Percentiles rank a stretch among this genome's conserved stretches.
phyloP scores from a whole-genome alignment of 2,329 filamentous ascomycete species.

The Akanthomyces muscarius region DNA sequence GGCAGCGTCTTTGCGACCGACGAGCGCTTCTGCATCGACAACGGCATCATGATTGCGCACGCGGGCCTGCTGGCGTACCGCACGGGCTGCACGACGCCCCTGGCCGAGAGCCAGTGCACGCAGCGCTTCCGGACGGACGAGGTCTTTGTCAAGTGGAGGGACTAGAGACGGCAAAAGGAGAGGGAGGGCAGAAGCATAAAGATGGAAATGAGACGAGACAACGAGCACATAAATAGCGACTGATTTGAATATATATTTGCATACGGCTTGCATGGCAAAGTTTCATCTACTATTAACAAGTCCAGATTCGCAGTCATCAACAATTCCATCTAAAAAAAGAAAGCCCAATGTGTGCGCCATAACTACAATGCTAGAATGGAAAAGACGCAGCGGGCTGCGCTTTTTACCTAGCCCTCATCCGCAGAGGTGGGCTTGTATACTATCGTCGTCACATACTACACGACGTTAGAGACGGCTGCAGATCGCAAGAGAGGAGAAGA shows the following conservation, averaged over 20 bases:
- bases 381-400: neutral
- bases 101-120: constrained; percentile 81
- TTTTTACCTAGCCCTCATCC: constrained; percentile 39
- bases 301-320: neutral
- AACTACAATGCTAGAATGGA: constrained; percentile 1
- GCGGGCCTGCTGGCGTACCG: constrained; percentile 82
- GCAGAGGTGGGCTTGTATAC: constrained; percentile 84
- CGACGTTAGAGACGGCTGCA: neutral
- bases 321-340: neutral
- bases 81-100: constrained; percentile 70
- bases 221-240: constrained; percentile 4
- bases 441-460: constrained; percentile 91
- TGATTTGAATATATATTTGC: constrained; percentile 3
- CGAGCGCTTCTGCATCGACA: constrained; percentile 97
- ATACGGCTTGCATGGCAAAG: neutral
- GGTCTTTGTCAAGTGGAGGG: constrained; percentile 74
- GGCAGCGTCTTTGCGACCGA: constrained; percentile 93
- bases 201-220: constrained; percentile 7
- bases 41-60: constrained; percentile 99
- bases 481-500: neutral
- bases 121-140: constrained; percentile 81
- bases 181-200: neutral
- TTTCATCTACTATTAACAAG: neutral
- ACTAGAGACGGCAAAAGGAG: constrained; percentile 35
- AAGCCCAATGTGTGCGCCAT: constrained; percentile 8